Base-by-base conservation (phyloP, 2,329 filamentous ascomycete species). In the Xylariaceae sp. region DNA sequence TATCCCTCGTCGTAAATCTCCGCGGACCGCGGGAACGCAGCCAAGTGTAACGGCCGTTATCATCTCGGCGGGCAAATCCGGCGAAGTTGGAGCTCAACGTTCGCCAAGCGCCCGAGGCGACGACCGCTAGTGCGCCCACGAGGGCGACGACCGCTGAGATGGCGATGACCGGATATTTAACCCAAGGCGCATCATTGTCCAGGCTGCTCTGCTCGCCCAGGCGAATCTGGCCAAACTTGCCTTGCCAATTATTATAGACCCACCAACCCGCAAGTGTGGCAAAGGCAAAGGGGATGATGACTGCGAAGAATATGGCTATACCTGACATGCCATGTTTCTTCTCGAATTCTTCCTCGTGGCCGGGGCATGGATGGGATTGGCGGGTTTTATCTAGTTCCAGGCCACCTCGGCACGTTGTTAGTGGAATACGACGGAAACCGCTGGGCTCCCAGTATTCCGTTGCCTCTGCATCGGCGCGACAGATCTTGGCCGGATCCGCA, bases 161-260 rank as follows among this genome's bases (percentile, higher is more conserved):
- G 16, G 81, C 83, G 45, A 90, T 83, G 47, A 97, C 85, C 2
- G 93, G 92, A 61, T 93, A 90, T 63, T 84, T 86, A 66, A 99
- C 80, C 78, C 89, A 89, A 1, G 87, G 82, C 42, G 86, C 82
- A 47, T 95, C 87, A 57, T 82, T 80, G 64, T 91, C 84, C 56
- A 92, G 69, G 71, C 69, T 63, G 60, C 73, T 72, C 59, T 75
- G 72, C 63, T 97, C 94, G 50, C 94, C 94, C 13, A 99, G 83
- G 18, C 90, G 83, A 67, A 99, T 93, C 67, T 93, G 87, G 11
- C 94, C 94, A 67, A 97, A 96, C 68, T 95, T 95, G 70, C 85
- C 84, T 62, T 85, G 86, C 89, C 90, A 97, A 71, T 89, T 89
- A 54, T 76, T 82, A 77, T 86, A 96, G 17, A 93, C 86, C 71